phyloP scores from a whole-genome alignment of 331 rosid species.

The Cydonia oblonga region DNA sequence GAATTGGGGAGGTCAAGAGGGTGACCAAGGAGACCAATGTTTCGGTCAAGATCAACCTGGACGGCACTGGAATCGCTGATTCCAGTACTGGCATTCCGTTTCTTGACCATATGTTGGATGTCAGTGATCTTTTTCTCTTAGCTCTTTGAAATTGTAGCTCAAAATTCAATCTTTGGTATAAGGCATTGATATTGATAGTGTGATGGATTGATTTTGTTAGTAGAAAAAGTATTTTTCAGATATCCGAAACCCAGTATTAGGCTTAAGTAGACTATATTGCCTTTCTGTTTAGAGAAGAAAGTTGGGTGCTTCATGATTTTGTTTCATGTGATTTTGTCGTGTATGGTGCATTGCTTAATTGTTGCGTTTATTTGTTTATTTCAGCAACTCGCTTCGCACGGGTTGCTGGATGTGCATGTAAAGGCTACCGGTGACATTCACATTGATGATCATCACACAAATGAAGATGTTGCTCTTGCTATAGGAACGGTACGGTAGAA shows the following conservation, averaged over 20 bases:
- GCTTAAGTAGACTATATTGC: background rate
- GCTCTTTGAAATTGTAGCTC: background rate
- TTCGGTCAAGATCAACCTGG: constrained; percentile 71
- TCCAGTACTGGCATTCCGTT: constrained; percentile 76
- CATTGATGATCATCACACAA: constrained; percentile 93
- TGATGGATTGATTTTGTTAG: background rate
- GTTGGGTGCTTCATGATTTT: background rate
- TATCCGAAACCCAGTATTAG: background rate
- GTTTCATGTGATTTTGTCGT: background rate
- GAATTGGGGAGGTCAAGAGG: constrained; percentile 84
- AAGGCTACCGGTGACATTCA: constrained; percentile 81
- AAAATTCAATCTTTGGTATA: background rate
- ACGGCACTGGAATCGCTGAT: constrained; percentile 77
- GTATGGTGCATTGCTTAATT: background rate
- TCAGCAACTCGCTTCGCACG: constrained; percentile 98
- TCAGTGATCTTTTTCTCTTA: constrained; percentile 21
- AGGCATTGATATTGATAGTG: background rate
- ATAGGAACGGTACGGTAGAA: constrained; percentile 68
- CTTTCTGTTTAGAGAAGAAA: background rate
- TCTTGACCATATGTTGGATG: constrained; percentile 97
- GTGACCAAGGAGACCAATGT: constrained; percentile 84
- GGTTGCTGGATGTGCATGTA: constrained; percentile 76
- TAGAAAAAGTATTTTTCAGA: background rate
- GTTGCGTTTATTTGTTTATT: constrained; percentile 15
- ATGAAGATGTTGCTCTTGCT: constrained; percentile 94